phyloP scores from a whole-genome alignment of 1,284 basidiomycete genomes.

The Cutaneotrichosporon mucoides region DNA sequence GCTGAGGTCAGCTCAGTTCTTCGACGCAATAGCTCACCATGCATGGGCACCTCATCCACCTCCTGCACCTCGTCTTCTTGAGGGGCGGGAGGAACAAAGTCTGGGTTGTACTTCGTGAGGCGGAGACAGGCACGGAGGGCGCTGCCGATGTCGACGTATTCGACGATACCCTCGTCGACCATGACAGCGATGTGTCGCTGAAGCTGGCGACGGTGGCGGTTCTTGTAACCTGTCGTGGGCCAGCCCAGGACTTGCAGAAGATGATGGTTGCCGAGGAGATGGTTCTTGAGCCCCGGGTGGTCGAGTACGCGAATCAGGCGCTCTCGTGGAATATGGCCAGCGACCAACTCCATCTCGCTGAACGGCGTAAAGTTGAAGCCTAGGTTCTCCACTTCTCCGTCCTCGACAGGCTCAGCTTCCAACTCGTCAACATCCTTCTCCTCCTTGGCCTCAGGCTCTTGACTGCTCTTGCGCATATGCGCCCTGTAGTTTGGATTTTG shows the following conservation, averaged over 20 bases:
- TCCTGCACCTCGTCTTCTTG: slow-evolving; percentile 4
- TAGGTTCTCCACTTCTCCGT: slow-evolving; percentile 20
- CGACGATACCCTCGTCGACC: slow-evolving; percentile 29
- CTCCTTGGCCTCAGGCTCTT: neutral
- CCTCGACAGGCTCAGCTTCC: slow-evolving; percentile 12
- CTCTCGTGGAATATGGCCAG: slow-evolving; percentile 35
- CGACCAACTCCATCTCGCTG: slow-evolving; percentile 33
- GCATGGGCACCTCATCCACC: slow-evolving; percentile 4
- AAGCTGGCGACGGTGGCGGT: slow-evolving; percentile 30
- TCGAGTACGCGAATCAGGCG: slow-evolving; percentile 37
- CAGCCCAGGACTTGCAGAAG: slow-evolving; percentile 23
- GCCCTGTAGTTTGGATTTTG: slow-evolving; percentile 34
- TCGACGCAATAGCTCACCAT: neutral
- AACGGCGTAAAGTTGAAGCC: slow-evolving; percentile 32
- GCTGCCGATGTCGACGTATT: slow-evolving; percentile 34
- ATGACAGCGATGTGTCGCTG: slow-evolving; percentile 29
- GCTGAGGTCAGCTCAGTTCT: slow-evolving; percentile 8
- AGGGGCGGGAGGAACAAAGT: slow-evolving; percentile 9
- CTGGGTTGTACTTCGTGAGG: slow-evolving; percentile 40
- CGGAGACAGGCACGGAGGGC: slow-evolving; percentile 31
- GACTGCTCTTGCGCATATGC: slow-evolving; percentile 1
- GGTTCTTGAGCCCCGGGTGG: slow-evolving; percentile 38
- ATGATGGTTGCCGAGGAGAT: slow-evolving; percentile 33
- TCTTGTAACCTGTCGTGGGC: slow-evolving; percentile 13
- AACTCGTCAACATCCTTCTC: neutral